Base-by-base conservation (phyloP, 768 basidiomycete species). In the Leccinum obscurum region DNA sequence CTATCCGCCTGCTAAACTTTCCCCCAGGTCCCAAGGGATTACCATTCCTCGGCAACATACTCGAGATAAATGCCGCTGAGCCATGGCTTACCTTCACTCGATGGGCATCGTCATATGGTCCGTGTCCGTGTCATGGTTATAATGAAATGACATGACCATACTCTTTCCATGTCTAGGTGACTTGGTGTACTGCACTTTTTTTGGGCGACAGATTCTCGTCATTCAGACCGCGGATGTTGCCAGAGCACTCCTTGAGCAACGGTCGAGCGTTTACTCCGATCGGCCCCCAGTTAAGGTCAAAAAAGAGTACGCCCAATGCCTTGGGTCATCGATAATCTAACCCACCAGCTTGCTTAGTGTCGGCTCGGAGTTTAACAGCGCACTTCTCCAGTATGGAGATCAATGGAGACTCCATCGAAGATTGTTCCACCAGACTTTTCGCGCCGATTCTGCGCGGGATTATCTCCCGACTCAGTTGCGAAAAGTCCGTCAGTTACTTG, bases 201-300 rank as follows among this genome's bases (percentile, higher is more conserved):
- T 77, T 9, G 75, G 77, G 9, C 67, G 66, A 52, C 64, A 67
- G 34, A 66, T 78, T 46, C 56, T 79, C 35, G 52, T 78, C 46
- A 64, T 78, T 13, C 74, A 75, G 54, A 74, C 69, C 37, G 54
- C 58, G 37, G 64, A 70, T 54, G 57, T 68, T 11, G 78, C 75
- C 4, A 72, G 65, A 50, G 74, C 70, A 48, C 64, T 79, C 1
- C 63, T 80, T 20, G 75, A 80, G 22, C 72, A 74, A 55, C 75
- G 77, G 22, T 71, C 74, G 30, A 64, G 60, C 10, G 62, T 69
- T 54, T 80, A 79, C 56, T 78, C 78, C 11, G 78, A 75, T 60
- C 64, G 79, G 20, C 78, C 77, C 2, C 65, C 68, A 9, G 66
- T 76, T 26, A 71, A 62, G 34, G 64, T 61, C 26, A 62, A 59